A percentile compares a stretch with the other conserved stretches of the same genome.
phyloP scores from a whole-genome alignment of 371 early-diverging fungal species.

The Coemansia sp. region DNA sequence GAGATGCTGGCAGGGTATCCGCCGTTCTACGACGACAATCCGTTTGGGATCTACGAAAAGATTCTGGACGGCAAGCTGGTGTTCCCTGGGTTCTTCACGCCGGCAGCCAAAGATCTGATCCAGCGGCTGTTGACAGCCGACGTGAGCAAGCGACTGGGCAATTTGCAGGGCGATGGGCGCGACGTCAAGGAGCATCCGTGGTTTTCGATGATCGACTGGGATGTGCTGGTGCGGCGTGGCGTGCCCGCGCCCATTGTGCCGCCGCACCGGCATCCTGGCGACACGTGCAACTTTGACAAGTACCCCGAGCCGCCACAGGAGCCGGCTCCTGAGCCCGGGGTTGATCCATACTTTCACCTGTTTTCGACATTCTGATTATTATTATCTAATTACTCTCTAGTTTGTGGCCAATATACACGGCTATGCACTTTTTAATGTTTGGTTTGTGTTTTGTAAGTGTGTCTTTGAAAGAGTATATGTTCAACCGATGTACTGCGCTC shows the following conservation, averaged over 20 bases:
- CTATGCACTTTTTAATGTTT: too few relatives aligned
- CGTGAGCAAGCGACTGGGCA: conserved; percentile 88
- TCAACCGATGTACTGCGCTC: too few relatives aligned
- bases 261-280: conserved; percentile 80
- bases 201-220: conserved; percentile 95
- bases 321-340: conserved; percentile 53
- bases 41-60: conserved; percentile 89
- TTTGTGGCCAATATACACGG: not conserved
- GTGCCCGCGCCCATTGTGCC: conserved; percentile 92
- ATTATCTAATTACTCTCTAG: not conserved
- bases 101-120: conserved; percentile 88
- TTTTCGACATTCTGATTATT: conserved; percentile 49
- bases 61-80: conserved; percentile 84
- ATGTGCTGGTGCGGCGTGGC: conserved; percentile 65
- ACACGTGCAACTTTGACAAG: conserved; percentile 92
- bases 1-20: conserved; percentile 95
- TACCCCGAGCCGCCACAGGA: conserved; percentile 71
- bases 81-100: conserved; percentile 91
- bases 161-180: conserved; percentile 72
- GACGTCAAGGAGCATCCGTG: conserved; percentile 85
- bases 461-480: too few relatives aligned
- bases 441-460: too few relatives aligned
- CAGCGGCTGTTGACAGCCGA: conserved; percentile 88
- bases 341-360: conserved; percentile 52
- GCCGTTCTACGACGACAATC: conserved; percentile 97